These are phyloP conservation scores for Castanea mollissima DNA, from an alignment of 306 rosid species.

Conservation along the genomic window DNA sequence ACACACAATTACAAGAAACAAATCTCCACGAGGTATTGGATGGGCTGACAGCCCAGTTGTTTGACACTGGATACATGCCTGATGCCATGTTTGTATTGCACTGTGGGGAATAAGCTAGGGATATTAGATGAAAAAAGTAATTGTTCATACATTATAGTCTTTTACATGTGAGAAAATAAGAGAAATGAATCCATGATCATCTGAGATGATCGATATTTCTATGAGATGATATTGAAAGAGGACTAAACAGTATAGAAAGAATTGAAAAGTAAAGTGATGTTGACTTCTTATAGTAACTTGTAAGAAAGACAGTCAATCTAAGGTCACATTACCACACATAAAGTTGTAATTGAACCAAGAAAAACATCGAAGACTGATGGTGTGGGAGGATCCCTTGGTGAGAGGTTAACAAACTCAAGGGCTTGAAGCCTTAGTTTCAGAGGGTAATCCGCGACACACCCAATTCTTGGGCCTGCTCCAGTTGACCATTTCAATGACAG, in stretches of 20 bases:
- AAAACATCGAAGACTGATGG: not conserved
- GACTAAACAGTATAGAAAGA: not conserved
- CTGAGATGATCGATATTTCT: not conserved
- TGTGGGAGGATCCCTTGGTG: not conserved
- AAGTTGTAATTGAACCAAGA: not conserved
- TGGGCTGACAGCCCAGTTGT: constrained; percentile 7
- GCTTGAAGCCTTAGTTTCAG: constrained; percentile 21
- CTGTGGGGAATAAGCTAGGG: no score
- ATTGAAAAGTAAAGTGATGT: not conserved
- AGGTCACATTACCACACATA: constrained; percentile 25
- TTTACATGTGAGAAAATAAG: not conserved
- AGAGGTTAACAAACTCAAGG: constrained; percentile 16
- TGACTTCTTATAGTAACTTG: not conserved
- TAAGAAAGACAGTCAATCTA: not conserved
- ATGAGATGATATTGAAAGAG: not conserved
- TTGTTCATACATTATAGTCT: not conserved
- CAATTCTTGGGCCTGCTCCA: constrained; percentile 29
- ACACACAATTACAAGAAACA: not conserved
- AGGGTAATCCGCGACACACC: constrained; percentile 28
- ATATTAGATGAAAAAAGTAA: not conserved
- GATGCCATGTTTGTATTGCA: not conserved
- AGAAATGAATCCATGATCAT: not conserved
- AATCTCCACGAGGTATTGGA: constrained; percentile 6
- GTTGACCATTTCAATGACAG: constrained; percentile 22
- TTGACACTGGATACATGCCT: not conserved